These are phyloP conservation scores for Pyrus bretschneideri DNA, from an alignment of 306 rosid species.

Conservation along the genomic window DNA sequence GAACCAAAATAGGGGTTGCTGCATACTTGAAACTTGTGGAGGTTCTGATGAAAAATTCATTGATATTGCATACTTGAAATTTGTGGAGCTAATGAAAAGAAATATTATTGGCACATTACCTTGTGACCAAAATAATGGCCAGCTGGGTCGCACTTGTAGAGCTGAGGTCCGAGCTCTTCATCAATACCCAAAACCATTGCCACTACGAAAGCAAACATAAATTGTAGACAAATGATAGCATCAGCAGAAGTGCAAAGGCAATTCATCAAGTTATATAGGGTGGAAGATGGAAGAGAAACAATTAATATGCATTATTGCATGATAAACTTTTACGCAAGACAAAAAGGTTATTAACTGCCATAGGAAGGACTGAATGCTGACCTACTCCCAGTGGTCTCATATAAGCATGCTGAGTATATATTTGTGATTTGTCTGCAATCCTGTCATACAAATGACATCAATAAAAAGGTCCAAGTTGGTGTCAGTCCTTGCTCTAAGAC, in stretches of 20 bases:
- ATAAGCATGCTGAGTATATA: conserved; percentile 98
- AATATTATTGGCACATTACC: conserved; percentile 36
- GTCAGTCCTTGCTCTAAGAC: neutral
- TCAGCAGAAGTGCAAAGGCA: conserved; percentile 17
- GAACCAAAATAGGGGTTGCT: neutral
- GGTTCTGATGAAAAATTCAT: neutral
- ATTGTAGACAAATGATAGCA: conserved; percentile 10
- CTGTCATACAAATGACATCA: conserved; percentile 36
- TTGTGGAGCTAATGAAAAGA: neutral
- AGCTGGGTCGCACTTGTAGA: conserved; percentile 95
- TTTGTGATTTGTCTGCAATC: conserved; percentile 97
- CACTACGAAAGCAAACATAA: conserved; percentile 42
- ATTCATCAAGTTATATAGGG: neutral
- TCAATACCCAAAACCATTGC: conserved; percentile 97
- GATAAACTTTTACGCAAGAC: neutral
- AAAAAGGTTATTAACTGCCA: neutral
- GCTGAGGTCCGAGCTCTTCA: conserved; percentile 79
- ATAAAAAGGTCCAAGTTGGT: neutral
- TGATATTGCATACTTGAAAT: neutral
- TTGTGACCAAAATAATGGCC: conserved; percentile 99
- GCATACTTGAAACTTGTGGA: neutral
- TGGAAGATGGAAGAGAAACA: neutral
- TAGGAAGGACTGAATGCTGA: conserved; percentile 27
- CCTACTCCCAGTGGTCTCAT: conserved; percentile 99
- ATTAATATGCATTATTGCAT: neutral